A percentile compares a stretch with the other conserved stretches of the same genome.
phyloP scores from a whole-genome alignment of 2,329 filamentous ascomycete species.

The Diaporthe helianthi region DNA sequence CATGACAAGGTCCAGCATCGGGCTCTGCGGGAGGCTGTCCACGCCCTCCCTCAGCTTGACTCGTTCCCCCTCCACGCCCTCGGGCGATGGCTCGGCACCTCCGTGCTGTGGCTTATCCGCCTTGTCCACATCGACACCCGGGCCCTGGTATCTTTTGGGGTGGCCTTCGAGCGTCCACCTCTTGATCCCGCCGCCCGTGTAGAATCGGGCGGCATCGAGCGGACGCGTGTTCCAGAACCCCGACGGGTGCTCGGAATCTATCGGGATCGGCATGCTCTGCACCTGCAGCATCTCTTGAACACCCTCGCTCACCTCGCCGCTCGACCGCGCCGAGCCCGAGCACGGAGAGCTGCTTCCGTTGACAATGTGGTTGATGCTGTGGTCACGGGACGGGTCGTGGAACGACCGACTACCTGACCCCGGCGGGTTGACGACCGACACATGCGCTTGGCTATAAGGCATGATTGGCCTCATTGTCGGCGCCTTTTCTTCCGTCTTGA shows the following conservation, averaged over 20 bases:
- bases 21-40: conserved; percentile 57
- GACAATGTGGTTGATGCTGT: conserved; percentile 28
- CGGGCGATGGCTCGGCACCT: conserved; percentile 7
- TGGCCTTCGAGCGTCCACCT: conserved; percentile 48
- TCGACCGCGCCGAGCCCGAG: conserved; percentile 20
- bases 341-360: conserved; percentile 23
- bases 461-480: background rate
- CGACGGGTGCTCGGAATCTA: conserved; percentile 44
- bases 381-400: conserved; percentile 24
- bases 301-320: conserved; percentile 33
- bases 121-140: conserved; percentile 37
- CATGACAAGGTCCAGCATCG: conserved; percentile 56
- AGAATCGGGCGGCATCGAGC: conserved; percentile 40
- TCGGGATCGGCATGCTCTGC: conserved; percentile 48
- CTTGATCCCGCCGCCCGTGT: conserved; percentile 41
- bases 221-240: conserved; percentile 44
- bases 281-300: conserved; percentile 39
- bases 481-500: conserved; percentile 34
- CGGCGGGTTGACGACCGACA: conserved; percentile 24
- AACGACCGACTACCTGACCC: conserved; percentile 19
- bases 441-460: background rate
- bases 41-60: conserved; percentile 43
- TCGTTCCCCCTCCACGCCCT: conserved; percentile 26
- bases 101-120: conserved; percentile 36
- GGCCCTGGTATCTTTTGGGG: conserved; percentile 42